A percentile compares a stretch with the other conserved stretches of the same genome.
Conservation (phyloP, 306 rosid species). For the Neltuma alba region DNA sequence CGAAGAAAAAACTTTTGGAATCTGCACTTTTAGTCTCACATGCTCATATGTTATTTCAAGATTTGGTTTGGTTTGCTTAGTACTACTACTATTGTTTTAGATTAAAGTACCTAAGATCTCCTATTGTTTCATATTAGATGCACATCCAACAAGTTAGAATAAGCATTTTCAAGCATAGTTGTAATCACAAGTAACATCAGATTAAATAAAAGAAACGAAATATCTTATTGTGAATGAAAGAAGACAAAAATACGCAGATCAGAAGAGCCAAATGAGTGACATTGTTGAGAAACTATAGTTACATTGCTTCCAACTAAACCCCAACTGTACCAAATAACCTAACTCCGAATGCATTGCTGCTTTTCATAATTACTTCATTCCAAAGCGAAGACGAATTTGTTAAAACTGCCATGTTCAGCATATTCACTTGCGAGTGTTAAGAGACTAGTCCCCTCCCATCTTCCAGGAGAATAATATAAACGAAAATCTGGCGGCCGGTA, state of each 20-base stretch:
- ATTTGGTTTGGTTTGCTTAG: neutral
- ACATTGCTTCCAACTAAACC: constrained; percentile 38
- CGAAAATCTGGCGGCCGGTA: constrained; percentile 32
- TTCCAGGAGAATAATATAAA: constrained; percentile 28
- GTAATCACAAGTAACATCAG: constrained; percentile 5
- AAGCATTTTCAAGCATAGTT: constrained; percentile 3
- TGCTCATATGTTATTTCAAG: neutral
- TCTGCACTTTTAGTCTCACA: neutral
- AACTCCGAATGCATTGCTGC: constrained; percentile 25
- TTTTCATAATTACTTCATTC: constrained; percentile 12
- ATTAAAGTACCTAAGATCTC: neutral
- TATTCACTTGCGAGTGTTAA: constrained; percentile 32
- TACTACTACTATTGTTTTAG: neutral
- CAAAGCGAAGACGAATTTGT: constrained; percentile 32
- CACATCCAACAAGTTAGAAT: constrained; percentile 14
- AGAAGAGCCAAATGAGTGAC: constrained; percentile 14
- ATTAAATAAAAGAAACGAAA: neutral
- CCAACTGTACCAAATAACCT: constrained; percentile 16
- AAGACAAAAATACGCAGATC: neutral
- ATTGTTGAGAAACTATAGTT: constrained; percentile 23
- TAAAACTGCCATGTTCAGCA: constrained; percentile 33
- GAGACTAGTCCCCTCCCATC: constrained; percentile 38
- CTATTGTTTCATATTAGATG: neutral
- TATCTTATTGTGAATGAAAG: constrained; percentile 2
- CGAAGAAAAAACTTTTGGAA: neutral